Evolutionary conservation across 2,329 filamentous ascomycete species (phyloP), one percentile per base, ranked within the genome.

Genomic region (Colletotrichum trifolii): DNA sequence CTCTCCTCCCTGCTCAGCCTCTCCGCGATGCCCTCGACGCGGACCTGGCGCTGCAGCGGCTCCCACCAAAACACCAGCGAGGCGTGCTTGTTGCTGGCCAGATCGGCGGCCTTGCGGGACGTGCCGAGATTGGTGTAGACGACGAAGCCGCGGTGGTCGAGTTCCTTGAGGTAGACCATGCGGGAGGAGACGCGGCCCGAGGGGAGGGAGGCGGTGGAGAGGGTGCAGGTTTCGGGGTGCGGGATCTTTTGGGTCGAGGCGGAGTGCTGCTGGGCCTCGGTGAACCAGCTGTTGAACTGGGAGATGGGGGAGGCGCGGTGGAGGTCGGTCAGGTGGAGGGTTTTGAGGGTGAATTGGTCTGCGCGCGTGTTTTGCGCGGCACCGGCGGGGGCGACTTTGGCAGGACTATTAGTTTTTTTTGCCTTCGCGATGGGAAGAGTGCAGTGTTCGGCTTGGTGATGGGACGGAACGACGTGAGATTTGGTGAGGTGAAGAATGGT

Each of bases 81-180:
- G 0, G 92, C 95, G 80, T 91, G 90, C 35, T 87, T 86, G 77
- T 98, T 99, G 4, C 79, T 83, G 25, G 81, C 83, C 7, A 96
- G 80, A 75, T 97, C 93, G 54, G 79, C 73, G 1, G 89, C 87
- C 81, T 90, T 88, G 72, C 85, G 81, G 64, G 89, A 92, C 0
- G 92, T 96, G 66, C 88, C 94, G 82, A 94, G 95, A 78, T 99
- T 99, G 73, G 88, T 91, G 83, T 98, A 99, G 53, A 99, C 84
- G 47, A 98, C 93, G 79, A 96, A 99, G 13, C 94, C 78, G 6
- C 78, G 72, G 58, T 83, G 78, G 77, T 98, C 94, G 33, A 98
- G 88, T 82, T 98, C 96, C 80, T 99, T 99, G 70, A 99, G 85
- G 79, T 98, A 99, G 42, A 99, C 93, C 70, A 93, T 86, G 64